A percentile compares a stretch with the other conserved stretches of the same genome.
phyloP scores from a whole-genome alignment of 2,329 filamentous ascomycete species.

The Ceratocystis smalleyi region DNA sequence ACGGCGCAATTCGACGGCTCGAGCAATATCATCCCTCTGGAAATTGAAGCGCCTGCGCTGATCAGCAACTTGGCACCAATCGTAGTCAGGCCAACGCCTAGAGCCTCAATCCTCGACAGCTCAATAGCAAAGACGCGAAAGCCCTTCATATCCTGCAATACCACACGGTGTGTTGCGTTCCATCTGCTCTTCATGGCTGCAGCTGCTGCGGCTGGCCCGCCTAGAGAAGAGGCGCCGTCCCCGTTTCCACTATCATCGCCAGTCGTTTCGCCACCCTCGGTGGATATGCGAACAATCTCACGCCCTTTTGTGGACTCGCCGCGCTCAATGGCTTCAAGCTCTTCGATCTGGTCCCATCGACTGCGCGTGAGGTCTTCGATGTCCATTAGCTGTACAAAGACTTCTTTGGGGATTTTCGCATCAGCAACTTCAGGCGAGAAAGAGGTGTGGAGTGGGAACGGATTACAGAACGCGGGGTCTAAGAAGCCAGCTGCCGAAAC shows the following conservation, averaged over 20 bases:
- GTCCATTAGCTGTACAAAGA: conserved; percentile 70
- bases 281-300: conserved; percentile 59
- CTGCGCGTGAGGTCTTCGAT: conserved; percentile 68
- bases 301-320: conserved; percentile 62
- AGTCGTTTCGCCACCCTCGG: conserved; percentile 31
- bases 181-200: conserved; percentile 18
- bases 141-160: conserved; percentile 66
- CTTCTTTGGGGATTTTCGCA: conserved; percentile 39
- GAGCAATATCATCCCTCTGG: conserved; percentile 64
- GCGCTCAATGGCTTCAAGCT: conserved; percentile 55
- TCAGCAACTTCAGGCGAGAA: conserved; percentile 38
- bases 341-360: conserved; percentile 76
- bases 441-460: conserved; percentile 40
- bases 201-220: conserved; percentile 6
- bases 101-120: conserved; percentile 45
- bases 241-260: conserved; percentile 21
- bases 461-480: conserved; percentile 26
- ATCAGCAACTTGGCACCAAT: conserved; percentile 77
- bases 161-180: conserved; percentile 57
- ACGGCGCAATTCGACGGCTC: conserved; percentile 52
- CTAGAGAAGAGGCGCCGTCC: not conserved
- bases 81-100: conserved; percentile 47
- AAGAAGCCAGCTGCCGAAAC: conserved; percentile 46
- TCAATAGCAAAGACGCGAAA: conserved; percentile 58
- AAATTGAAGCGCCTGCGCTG: conserved; percentile 46